Percentiles rank a stretch among this genome's conserved stretches.
phyloP scores from a whole-genome alignment of 2,329 filamentous ascomycete genomes.

The Penicillium decumbens region DNA sequence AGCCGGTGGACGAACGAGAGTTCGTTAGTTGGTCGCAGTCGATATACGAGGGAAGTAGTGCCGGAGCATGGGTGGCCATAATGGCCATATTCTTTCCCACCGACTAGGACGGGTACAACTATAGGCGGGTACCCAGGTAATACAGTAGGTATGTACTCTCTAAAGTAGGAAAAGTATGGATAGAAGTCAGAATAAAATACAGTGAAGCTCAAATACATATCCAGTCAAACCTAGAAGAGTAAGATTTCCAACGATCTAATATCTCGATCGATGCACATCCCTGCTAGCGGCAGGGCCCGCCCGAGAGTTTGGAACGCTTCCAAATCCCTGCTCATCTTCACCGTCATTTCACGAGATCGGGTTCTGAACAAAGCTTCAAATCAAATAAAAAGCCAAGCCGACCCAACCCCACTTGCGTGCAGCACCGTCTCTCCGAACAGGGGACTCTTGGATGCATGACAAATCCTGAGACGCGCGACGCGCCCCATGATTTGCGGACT shows the following conservation, averaged over 20 bases:
- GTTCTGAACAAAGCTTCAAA: background rate
- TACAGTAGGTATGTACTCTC: no score
- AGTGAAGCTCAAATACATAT: no score
- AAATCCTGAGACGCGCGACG: constrained; percentile 18
- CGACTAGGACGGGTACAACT: no score
- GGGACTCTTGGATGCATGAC: constrained; percentile 11
- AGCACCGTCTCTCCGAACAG: constrained; percentile 4
- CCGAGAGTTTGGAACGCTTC: constrained; percentile 1
- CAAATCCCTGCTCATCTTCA: background rate
- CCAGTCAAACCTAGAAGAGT: background rate
- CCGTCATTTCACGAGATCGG: background rate
- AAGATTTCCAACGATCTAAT: constrained; percentile 4
- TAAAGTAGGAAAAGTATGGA: no score
- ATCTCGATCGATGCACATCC: constrained; percentile 17
- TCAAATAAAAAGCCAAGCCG: background rate
- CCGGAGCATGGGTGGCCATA: no score
- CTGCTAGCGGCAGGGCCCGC: constrained; percentile 13
- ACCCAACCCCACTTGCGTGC: background rate
- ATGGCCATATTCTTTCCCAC: no score
- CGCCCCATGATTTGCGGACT: constrained; percentile 7
- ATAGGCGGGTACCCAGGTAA: no score
- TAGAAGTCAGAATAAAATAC: no score
- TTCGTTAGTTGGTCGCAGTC: background rate
- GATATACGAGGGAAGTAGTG: no score
- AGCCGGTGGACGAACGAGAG: background rate